Evolutionary conservation across 192 early-diverging fungal genomes (phyloP), one percentile per base, ranked within the genome.

Genomic region (Spizellomyces punctatus): DNA sequence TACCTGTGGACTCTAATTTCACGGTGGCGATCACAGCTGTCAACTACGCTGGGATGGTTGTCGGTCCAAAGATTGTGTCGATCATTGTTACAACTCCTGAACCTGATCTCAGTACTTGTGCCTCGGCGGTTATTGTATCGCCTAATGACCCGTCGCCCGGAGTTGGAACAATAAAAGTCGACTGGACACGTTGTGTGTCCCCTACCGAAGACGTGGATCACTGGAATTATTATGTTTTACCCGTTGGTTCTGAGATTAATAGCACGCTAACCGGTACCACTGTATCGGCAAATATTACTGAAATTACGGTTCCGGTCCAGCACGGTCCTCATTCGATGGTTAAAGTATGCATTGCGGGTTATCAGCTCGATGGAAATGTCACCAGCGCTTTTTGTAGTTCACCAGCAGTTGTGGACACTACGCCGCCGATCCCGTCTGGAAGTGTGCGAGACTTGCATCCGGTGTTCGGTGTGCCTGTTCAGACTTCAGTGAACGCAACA

Each of bases 321-420:
- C 19, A 19, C 16, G 27, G n/a, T 36, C 16, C 14, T 27, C 59
- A 61, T 12, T 19, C 10, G 5, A 0, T 36, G 0, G 12, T 17
- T 27, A 61, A 61, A 61, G n/a, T 61, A 27, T 22, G 59, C 27
- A 61, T 61, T 12, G 59, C 10, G 0, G 59, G 16, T 5, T n/a
- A 36, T 27, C 12, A 12, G 14, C 12, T 12, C 59, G 16, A 16
- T 22, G 59, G 59, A 61, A 61, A 61, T 61, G 36, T 10, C 59
- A 61, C 59, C 59, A 17, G 22, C 27, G 10, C 59, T 14, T 61
- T 61, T 22, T 61, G 59, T 22, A 61, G n/a, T 27, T 14, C 16
- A 14, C 12, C 12, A 10, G 22, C 36, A 16, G 27, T 36, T 36
- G 36, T 61, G n/a, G 59, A 61, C 27, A 36, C 59, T 0, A 61